These are phyloP conservation scores for Trypanosomatidae sp. DNA, from an alignment of 208 protist species.

Conservation along the genomic window DNA sequence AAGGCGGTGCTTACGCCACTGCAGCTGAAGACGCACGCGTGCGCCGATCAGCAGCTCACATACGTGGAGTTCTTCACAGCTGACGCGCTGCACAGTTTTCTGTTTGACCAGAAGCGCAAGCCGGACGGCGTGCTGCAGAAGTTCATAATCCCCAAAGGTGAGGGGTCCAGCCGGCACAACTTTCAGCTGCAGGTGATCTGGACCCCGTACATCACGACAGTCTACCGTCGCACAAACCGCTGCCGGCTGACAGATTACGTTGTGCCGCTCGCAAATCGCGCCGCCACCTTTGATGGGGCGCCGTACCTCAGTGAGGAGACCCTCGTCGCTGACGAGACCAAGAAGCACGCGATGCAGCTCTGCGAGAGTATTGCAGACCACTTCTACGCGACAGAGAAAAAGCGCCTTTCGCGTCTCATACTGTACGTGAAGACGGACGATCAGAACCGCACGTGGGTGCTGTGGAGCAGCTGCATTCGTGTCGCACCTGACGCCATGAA, in stretches of 20 bases:
- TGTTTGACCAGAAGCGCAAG: conserved; percentile 76
- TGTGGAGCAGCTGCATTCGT: conserved; percentile 83
- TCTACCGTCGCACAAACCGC: conserved; percentile 85
- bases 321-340: conserved; percentile 84
- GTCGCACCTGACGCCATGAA: conserved; percentile 75
- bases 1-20: conserved; percentile 21
- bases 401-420: conserved; percentile 79
- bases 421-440: conserved; percentile 86
- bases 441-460: conserved; percentile 66
- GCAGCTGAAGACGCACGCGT: conserved; percentile 11
- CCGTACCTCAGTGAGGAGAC: conserved; percentile 76
- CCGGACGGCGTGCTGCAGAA: conserved; percentile 91
- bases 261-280: conserved; percentile 52
- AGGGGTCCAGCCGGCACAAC: conserved; percentile 67
- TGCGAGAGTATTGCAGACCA: conserved; percentile 88
- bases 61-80: conserved; percentile 89
- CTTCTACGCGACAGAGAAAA: conserved; percentile 82
- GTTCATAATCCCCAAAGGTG: conserved; percentile 88
- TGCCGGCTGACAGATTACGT: conserved; percentile 62
- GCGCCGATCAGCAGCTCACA: conserved; percentile 52
- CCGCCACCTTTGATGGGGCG: conserved; percentile 86
- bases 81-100: conserved; percentile 70
- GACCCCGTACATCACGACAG: conserved; percentile 83
- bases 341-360: conserved; percentile 61
- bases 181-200: conserved; percentile 86